Base-by-base conservation (phyloP, 2,329 filamentous ascomycete species). In the Sclerotinia minor region DNA sequence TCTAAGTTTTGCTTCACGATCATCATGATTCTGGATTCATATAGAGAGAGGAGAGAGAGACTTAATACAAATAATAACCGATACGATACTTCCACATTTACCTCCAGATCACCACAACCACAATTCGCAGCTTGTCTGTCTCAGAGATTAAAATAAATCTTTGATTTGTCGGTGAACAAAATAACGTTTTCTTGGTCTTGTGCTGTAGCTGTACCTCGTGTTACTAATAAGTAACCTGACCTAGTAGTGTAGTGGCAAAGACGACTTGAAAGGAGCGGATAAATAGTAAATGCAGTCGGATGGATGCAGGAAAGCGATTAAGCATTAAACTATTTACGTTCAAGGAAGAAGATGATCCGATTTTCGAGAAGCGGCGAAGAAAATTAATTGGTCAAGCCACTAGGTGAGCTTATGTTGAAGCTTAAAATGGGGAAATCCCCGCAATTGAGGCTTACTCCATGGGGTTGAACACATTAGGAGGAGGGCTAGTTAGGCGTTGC, bases 281-380 rank as follows among this genome's bases (percentile, higher is more conserved):
- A 64, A 64, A 54, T 41, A 15, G 15, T 11, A 21, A 45, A 55
- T 21, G 29, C 35, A 55, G 9, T 35, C 29, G 35, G 53, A 53
- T 41, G 60, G 9, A 38, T 38, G 38, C 35, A 35, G 8, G n/a
- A n/a, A n/a, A n/a, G n/a, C n/a, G n/a, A n/a, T 35, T 1, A 38
- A 38, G 11, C 47, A 29, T 52, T 64, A 61, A 44, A 13, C 61
- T 64, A 17, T 54, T 54, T 64, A 41, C 49, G 54, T 55, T n/a
- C 60, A 64, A 44, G 60, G 60, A 64, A 32, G 60, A 44, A 54
- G 60, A 64, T 44, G 49, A 54, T 64, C 49, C 61, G 61, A 44
- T 54, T 54, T 64, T 29, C 50, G 24, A 15, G 17, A 50, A 24
- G 11, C 24, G 50, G 38, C 13, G 59, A 38, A 47, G 13, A 6